Conservation (phyloP, 179 eudicot species). For the Nepenthes alata region DNA sequence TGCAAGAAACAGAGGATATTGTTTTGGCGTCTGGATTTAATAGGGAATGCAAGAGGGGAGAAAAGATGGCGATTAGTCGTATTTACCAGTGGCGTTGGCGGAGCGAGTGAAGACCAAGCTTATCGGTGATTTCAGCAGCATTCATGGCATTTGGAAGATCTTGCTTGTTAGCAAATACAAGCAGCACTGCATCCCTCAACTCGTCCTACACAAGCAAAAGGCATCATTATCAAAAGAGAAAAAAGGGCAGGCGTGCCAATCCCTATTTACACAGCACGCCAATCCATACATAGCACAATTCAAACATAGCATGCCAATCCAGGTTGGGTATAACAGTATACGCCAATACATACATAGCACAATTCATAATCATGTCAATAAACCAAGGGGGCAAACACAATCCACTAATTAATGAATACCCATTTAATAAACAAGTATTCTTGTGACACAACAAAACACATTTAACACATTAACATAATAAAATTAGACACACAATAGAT, state of each 20-base stretch:
- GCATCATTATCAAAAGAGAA: neutral
- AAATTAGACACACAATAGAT: neutral
- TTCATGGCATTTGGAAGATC: constrained; percentile 30
- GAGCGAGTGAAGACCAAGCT: constrained; percentile 10
- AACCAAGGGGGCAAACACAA: no score
- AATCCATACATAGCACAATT: no score
- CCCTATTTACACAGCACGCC: neutral
- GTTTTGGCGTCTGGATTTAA: neutral
- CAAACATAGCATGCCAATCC: no score
- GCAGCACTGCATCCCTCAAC: constrained; percentile 27
- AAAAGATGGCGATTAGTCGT: neutral
- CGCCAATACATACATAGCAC: no score
- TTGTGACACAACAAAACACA: no score
- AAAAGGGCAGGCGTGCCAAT: neutral
- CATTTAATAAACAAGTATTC: no score
- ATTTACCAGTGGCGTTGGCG: constrained; percentile 30
- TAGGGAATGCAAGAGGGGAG: neutral
- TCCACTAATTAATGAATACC: no score
- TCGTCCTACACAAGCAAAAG: constrained; percentile 18
- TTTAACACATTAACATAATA: neutral
- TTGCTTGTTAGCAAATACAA: constrained; percentile 27
- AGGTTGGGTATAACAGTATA: no score
- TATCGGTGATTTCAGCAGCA: constrained; percentile 26
- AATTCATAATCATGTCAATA: no score
- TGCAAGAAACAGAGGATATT: neutral